Percentiles rank a stretch among this genome's conserved stretches.
phyloP scores from a whole-genome alignment of 2,329 filamentous ascomycete genomes.

The Alternaria sp. region DNA sequence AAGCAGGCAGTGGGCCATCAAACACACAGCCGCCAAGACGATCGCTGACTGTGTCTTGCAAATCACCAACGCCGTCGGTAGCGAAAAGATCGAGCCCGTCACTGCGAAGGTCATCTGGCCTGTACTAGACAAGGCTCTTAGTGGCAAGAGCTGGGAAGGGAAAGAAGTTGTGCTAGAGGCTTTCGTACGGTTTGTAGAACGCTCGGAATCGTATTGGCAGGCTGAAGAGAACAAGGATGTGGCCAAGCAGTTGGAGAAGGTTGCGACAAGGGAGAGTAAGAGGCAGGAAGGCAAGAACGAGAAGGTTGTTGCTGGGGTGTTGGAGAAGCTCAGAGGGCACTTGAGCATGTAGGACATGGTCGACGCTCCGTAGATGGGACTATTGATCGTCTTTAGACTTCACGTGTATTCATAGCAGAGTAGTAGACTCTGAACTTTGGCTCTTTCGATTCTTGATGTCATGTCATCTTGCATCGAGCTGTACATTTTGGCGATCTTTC shows the following conservation, averaged over 20 bases:
- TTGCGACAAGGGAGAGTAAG: slow-evolving; percentile 81
- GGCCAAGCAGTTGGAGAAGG: slow-evolving; percentile 71
- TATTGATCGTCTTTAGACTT: not conserved
- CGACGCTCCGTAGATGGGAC: not conserved
- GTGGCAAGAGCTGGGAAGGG: slow-evolving; percentile 89
- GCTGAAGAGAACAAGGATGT: slow-evolving; percentile 63
- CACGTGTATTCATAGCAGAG: not conserved
- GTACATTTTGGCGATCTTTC: not conserved
- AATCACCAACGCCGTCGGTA: slow-evolving; percentile 62
- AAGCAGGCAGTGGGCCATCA: slow-evolving; percentile 85
- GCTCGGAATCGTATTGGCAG: slow-evolving; percentile 63
- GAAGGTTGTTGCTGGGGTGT: slow-evolving; percentile 25
- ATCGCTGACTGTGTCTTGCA: slow-evolving; percentile 75
- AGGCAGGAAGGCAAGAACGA: slow-evolving; percentile 83
- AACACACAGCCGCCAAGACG: slow-evolving; percentile 84
- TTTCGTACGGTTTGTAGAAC: slow-evolving; percentile 77
- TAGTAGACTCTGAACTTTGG: not conserved
- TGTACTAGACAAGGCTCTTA: slow-evolving; percentile 77
- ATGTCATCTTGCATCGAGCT: not conserved
- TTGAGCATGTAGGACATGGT: slow-evolving; percentile 6
- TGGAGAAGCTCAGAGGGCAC: slow-evolving; percentile 22
- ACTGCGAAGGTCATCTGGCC: slow-evolving; percentile 78
- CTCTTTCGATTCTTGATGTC: not conserved
- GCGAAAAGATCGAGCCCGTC: slow-evolving; percentile 64
- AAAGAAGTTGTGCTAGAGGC: slow-evolving; percentile 85